phyloP scores from a whole-genome alignment of 1,139 yeast species.

The Candida sp. region DNA sequence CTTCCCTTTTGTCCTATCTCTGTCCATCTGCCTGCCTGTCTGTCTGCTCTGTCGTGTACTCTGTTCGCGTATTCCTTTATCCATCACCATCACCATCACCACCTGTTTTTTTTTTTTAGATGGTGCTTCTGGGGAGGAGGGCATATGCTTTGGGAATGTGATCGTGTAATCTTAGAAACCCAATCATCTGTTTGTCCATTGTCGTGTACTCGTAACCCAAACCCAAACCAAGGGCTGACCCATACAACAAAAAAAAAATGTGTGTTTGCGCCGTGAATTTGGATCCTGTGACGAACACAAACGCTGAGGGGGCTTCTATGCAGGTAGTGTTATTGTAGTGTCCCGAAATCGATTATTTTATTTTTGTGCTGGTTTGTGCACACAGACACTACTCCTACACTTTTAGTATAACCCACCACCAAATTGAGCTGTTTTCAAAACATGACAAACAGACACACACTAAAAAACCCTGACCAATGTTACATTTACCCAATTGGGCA shows the following conservation, averaged over 20 bases:
- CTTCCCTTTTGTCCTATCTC: too few species aligned
- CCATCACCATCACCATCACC: too few species aligned
- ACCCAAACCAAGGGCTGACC: neutral
- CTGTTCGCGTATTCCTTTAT: too few species aligned
- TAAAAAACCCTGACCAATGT: neutral
- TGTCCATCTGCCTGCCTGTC: too few species aligned
- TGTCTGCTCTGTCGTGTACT: too few species aligned
- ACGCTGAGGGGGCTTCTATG: neutral
- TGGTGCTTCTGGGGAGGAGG: too few species aligned
- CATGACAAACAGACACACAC: too few species aligned
- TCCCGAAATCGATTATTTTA: neutral
- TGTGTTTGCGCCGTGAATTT: neutral
- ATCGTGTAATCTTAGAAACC: too few species aligned
- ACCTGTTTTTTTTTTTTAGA: too few species aligned
- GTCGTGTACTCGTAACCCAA: neutral
- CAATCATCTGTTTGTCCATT: neutral
- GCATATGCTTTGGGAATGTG: too few species aligned
- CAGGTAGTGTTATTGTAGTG: neutral
- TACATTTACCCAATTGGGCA: constrained; percentile 1
- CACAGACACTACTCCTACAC: neutral
- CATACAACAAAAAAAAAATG: too few species aligned
- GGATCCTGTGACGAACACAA: neutral
- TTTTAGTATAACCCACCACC: neutral
- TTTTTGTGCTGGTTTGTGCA: neutral
- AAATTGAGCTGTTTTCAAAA: neutral